Percentiles rank a stretch among this genome's conserved stretches.
Evolutionary conservation across 371 early-diverging fungal species (phyloP).

Genomic region (Zancudomyces culisetae): DNA sequence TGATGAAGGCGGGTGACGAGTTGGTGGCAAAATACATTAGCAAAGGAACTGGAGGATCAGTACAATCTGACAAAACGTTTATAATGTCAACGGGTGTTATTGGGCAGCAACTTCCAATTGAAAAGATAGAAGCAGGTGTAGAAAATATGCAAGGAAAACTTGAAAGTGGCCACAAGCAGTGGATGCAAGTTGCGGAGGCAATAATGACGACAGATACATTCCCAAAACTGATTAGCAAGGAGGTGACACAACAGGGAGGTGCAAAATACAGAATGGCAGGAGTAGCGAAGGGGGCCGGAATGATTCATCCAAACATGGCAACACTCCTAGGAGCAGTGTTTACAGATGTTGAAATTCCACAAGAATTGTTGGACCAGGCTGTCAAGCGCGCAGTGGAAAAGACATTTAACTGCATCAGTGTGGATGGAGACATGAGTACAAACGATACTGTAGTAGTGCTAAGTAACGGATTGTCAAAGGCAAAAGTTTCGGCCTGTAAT

Average conservation of each 20-base stretch:
- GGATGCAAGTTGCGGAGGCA: conserved; percentile 65
- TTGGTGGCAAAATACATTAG: conserved; percentile 12
- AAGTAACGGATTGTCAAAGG: conserved; percentile 54
- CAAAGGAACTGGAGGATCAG: neutral
- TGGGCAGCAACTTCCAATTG: conserved; percentile 74
- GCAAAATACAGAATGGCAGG: conserved; percentile 56
- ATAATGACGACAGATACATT: conserved; percentile 96
- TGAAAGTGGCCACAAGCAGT: conserved; percentile 36
- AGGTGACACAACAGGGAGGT: conserved; percentile 23
- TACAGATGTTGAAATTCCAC: conserved; percentile 58
- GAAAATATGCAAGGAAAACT: conserved; percentile 21
- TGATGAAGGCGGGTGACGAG: conserved; percentile 36
- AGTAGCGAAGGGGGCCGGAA: conserved; percentile 88
- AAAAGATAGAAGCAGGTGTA: conserved; percentile 63
- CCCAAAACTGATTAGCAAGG: conserved; percentile 61
- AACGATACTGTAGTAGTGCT: conserved; percentile 80
- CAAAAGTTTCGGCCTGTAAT: no score
- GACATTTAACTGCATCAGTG: conserved; percentile 81
- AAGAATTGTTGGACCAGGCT: conserved; percentile 42
- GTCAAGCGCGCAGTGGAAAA: conserved; percentile 62
- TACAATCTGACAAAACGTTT: conserved; percentile 13
- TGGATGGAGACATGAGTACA: conserved; percentile 92
- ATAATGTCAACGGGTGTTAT: conserved; percentile 96
- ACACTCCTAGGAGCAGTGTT: conserved; percentile 72
- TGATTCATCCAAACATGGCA: conserved; percentile 90